phyloP scores from a whole-genome alignment of 768 basidiomycete species.

The Leccinum subgranulosum region DNA sequence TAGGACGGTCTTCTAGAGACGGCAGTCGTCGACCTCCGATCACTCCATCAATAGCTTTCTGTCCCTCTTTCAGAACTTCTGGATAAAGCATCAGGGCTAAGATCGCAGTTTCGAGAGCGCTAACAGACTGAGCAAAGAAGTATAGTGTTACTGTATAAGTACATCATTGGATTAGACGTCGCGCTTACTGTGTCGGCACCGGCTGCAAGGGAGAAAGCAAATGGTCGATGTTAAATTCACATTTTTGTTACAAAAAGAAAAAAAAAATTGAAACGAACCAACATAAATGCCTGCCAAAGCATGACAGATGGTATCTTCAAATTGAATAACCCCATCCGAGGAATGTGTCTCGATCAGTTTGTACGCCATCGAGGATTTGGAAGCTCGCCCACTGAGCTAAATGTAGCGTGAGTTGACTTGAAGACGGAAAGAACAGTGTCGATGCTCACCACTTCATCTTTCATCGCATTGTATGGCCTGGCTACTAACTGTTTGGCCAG shows the following conservation, averaged over 20 bases:
- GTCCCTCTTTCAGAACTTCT: constrained; percentile 1
- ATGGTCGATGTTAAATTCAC: not conserved
- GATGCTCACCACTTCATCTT: not conserved
- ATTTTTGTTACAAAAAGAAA: not conserved
- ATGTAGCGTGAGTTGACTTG: not conserved
- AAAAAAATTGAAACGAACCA: not conserved
- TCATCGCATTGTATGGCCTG: not conserved
- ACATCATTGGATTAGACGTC: not conserved
- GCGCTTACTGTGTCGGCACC: constrained; percentile 4
- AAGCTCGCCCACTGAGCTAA: constrained; percentile 2
- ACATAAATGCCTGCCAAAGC: constrained; percentile 4
- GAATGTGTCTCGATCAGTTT: not conserved
- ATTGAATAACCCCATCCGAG: not conserved
- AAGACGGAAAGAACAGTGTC: not conserved
- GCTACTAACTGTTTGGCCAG: not conserved
- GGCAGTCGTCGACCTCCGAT: not conserved
- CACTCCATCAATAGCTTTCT: not conserved
- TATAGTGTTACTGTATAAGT: not conserved
- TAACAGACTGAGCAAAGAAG: not conserved
- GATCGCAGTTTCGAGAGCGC: constrained; percentile 1
- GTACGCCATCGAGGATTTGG: constrained; percentile 5
- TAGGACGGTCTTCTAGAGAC: not conserved
- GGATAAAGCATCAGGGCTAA: constrained; percentile 4
- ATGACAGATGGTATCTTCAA: constrained; percentile 2
- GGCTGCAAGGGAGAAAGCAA: not conserved